Conservation (phyloP, 2,329 filamentous ascomycete genomes). For the Penicillium sp. region DNA sequence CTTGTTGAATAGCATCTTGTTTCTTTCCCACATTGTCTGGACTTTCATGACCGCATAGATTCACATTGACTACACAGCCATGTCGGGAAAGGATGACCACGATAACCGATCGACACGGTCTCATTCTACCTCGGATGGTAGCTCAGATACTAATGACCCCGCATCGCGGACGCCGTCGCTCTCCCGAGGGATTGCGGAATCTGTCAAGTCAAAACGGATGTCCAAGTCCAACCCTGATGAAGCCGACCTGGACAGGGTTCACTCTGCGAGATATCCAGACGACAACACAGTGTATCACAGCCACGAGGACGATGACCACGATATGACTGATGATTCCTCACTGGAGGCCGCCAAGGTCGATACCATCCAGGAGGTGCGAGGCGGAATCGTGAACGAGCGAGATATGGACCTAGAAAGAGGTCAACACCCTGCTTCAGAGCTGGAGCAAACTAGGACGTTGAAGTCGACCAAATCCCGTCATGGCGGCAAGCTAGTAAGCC, state of each 20-base stretch:
- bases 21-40: not conserved
- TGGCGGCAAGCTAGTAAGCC: slow-evolving; percentile 2
- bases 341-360: slow-evolving; percentile 18
- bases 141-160: slow-evolving; percentile 9
- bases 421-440: slow-evolving; percentile 15
- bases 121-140: slow-evolving; percentile 11
- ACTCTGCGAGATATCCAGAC: slow-evolving; percentile 43
- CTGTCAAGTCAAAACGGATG: slow-evolving; percentile 13
- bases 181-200: slow-evolving; percentile 1
- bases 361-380: slow-evolving; percentile 32
- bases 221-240: slow-evolving; percentile 9
- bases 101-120: slow-evolving; percentile 5
- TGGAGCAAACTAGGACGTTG: slow-evolving; percentile 35
- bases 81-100: slow-evolving; percentile 14
- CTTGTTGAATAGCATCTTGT: not conserved
- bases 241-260: slow-evolving; percentile 31
- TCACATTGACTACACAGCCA: slow-evolving; percentile 3
- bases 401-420: slow-evolving; percentile 37
- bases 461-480: slow-evolving; percentile 29
- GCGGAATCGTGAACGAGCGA: slow-evolving; percentile 36
- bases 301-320: slow-evolving; percentile 26
- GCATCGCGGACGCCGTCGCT: slow-evolving; percentile 13
- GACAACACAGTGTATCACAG: slow-evolving; percentile 43
- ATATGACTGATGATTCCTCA: slow-evolving; percentile 13
- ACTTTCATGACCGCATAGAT: not conserved